A percentile compares a stretch with the other conserved stretches of the same genome.
phyloP scores from a whole-genome alignment of 306 rosid genomes.

The Acacia melanoxylon region DNA sequence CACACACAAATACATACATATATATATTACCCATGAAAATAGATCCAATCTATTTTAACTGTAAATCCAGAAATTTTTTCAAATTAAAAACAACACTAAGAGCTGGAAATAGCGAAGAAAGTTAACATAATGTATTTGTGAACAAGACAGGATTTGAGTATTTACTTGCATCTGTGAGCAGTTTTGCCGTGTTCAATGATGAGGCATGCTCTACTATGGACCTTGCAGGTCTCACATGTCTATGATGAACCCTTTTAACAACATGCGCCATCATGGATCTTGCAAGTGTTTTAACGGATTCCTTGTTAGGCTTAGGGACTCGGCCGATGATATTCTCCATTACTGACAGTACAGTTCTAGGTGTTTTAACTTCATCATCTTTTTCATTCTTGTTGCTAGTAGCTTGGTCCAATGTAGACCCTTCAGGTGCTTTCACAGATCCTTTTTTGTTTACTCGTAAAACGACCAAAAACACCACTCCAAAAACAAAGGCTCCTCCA shows the following conservation, averaged over 20 bases:
- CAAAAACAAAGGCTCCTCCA: slow-evolving; percentile 55
- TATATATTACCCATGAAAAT: neutral
- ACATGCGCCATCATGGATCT: slow-evolving; percentile 42
- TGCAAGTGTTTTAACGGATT: slow-evolving; percentile 33
- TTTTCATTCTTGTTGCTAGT: slow-evolving; percentile 23
- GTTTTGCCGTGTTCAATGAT: slow-evolving; percentile 66
- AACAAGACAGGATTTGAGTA: too few relatives aligned
- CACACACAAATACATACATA: too few relatives aligned
- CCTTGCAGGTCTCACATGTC: slow-evolving; percentile 33
- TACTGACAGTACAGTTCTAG: slow-evolving; percentile 35
- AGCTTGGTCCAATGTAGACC: slow-evolving; percentile 20
- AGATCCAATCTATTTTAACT: neutral
- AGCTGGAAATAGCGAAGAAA: neutral
- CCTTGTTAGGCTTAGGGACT: slow-evolving; percentile 37
- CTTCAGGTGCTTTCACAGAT: slow-evolving; percentile 33
- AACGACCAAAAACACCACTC: slow-evolving; percentile 53
- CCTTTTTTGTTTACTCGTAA: slow-evolving; percentile 39
- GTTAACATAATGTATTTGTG: neutral
- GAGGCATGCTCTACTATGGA: slow-evolving; percentile 62
- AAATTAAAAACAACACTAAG: neutral
- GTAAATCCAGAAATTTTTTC: slow-evolving; percentile 9
- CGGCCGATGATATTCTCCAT: slow-evolving; percentile 35
- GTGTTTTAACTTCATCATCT: slow-evolving; percentile 32
- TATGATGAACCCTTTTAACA: slow-evolving; percentile 22
- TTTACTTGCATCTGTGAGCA: slow-evolving; percentile 94